A percentile compares a stretch with the other conserved stretches of the same genome.
These are phyloP conservation scores for Neurospora crassa DNA, from an alignment of 2,329 filamentous ascomycete genomes.

Conservation along the genomic window DNA sequence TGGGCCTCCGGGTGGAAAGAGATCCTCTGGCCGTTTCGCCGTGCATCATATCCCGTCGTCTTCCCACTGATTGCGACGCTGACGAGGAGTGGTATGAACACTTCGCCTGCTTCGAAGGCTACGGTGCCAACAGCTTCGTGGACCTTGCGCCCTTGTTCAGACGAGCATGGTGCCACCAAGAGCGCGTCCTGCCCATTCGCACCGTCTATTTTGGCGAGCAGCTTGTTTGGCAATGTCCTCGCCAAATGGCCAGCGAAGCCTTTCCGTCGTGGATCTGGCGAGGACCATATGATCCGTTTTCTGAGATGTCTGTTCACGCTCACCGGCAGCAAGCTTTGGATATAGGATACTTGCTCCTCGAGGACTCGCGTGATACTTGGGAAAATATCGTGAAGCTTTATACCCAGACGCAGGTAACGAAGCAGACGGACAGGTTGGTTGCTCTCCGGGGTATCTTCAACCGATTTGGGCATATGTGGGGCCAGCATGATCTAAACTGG, in stretches of 20 bases:
- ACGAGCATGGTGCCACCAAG: background rate
- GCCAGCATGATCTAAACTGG: background rate
- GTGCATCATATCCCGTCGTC: background rate
- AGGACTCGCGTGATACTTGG: too few relatives aligned
- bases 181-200: background rate
- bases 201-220: background rate
- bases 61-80: background rate
- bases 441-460: background rate
- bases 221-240: background rate
- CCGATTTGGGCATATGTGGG: background rate
- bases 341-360: too few relatives aligned
- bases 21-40: background rate
- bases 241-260: background rate
- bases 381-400: background rate
- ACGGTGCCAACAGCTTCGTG: background rate
- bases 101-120: background rate
- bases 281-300: fast-evolving
- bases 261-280: background rate
- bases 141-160: background rate
- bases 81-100: background rate
- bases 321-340: background rate
- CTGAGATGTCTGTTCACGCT: background rate
- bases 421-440: background rate
- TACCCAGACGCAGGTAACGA: background rate
- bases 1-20: background rate